A percentile compares a stretch with the other conserved stretches of the same genome.
phyloP scores from a whole-genome alignment of 129 eudicot genomes.

The Heracleum sosnowskyi region DNA sequence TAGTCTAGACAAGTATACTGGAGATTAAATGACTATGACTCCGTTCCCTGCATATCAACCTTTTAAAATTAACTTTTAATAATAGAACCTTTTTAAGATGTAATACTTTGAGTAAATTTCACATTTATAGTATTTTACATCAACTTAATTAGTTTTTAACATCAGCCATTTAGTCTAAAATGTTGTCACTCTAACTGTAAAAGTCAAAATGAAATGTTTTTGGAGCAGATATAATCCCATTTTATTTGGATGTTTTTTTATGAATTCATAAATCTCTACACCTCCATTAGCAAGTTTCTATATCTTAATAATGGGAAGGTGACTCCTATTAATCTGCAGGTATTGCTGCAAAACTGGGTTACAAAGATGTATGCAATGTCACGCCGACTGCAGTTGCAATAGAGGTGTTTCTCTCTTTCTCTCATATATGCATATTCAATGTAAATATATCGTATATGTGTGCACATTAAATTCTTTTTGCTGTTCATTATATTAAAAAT shows the following conservation, averaged over 20 bases:
- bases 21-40: not conserved
- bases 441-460: not conserved
- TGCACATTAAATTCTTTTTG: not conserved
- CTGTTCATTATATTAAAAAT: not conserved
- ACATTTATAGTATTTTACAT: not conserved
- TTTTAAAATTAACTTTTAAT: not conserved
- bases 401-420: constrained; percentile 53
- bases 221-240: not conserved
- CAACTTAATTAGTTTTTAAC: not conserved
- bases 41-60: not conserved
- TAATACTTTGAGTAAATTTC: not conserved
- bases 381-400: constrained; percentile 65
- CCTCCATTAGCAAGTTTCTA: not conserved
- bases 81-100: not conserved
- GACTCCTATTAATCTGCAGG: constrained; percentile 23
- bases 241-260: not conserved
- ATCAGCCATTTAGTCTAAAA: no score
- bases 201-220: not conserved
- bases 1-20: not conserved
- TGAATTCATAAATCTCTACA: not conserved
- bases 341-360: constrained; percentile 66
- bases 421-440: not conserved
- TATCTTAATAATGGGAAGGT: not conserved
- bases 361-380: constrained; percentile 53
- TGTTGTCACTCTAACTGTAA: not conserved